Conservation (phyloP, 139 green algal genomes). For the Mesotaenium endlicherianum region DNA sequence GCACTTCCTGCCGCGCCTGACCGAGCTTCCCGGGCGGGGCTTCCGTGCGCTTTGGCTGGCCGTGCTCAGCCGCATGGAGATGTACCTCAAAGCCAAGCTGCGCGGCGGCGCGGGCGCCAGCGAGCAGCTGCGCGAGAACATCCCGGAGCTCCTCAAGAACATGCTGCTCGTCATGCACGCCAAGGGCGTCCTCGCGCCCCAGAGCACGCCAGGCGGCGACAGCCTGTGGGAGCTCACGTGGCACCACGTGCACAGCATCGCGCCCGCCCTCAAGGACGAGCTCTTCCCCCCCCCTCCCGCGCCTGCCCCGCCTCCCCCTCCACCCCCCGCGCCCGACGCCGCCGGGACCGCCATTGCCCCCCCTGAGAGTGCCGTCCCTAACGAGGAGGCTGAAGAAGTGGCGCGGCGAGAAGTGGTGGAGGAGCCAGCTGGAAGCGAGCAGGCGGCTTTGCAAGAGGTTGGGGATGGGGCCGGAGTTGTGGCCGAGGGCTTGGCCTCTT, state of each 20-base stretch:
- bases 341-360: too few species aligned
- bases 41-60: constrained; percentile 42
- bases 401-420: too few species aligned
- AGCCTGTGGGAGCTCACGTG: constrained; percentile 82
- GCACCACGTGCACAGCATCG: constrained; percentile 57
- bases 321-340: too few species aligned
- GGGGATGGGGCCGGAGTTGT: too few species aligned
- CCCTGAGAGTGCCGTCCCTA: too few species aligned
- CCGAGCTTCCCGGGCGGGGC: constrained; percentile 30
- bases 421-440: too few species aligned
- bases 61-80: constrained; percentile 42
- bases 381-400: too few species aligned
- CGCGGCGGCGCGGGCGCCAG: constrained; percentile 58
- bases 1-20: constrained; percentile 34
- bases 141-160: constrained; percentile 92
- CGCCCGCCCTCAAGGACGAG: constrained; percentile 59
- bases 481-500: too few species aligned
- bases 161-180: constrained; percentile 87
- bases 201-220: neutral
- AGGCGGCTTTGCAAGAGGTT: too few species aligned
- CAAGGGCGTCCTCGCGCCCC: constrained; percentile 60
- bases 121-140: constrained; percentile 69
- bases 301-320: neutral
- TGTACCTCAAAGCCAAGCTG: constrained; percentile 32
- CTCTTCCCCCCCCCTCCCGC: constrained; percentile 41